Evolutionary conservation across 495 filamentous ascomycete species (phyloP).

Genomic region (Neurospora sp.): DNA sequence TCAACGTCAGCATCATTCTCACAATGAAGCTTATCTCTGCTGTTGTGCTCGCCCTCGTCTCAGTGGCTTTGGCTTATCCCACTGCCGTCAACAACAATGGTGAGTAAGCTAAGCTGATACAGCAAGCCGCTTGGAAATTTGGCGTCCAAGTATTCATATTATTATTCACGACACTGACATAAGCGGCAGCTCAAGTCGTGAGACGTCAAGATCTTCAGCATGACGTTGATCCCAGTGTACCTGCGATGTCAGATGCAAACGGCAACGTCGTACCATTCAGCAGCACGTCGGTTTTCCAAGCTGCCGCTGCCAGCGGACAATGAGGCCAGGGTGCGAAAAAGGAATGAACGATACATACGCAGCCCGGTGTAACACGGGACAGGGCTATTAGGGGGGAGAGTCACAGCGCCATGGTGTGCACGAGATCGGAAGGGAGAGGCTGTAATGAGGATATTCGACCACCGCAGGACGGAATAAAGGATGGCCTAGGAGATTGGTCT

Average conservation of each 20-base stretch:
- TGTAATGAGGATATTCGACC: neutral
- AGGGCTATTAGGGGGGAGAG: neutral
- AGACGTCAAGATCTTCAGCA: slow-evolving; percentile 19
- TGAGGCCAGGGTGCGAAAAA: neutral
- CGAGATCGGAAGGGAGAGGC: neutral
- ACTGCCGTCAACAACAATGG: slow-evolving; percentile 14
- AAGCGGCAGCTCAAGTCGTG: slow-evolving; percentile 6
- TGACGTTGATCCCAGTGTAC: slow-evolving; percentile 15
- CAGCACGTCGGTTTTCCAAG: slow-evolving; percentile 25
- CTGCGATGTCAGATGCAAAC: slow-evolving; percentile 28
- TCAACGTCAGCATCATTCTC: slow-evolving; percentile 16
- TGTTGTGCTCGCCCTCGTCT: slow-evolving; percentile 35
- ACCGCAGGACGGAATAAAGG: neutral
- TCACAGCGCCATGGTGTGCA: neutral
- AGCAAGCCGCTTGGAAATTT: neutral
- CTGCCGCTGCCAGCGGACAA: slow-evolving; percentile 8
- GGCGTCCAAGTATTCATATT: neutral
- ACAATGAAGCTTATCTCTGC: slow-evolving; percentile 43
- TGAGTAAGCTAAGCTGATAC: slow-evolving; percentile 10
- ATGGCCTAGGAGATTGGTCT: neutral
- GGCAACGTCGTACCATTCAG: slow-evolving; percentile 33
- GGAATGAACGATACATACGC: neutral
- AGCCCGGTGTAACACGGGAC: neutral
- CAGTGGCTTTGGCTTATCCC: slow-evolving; percentile 34
- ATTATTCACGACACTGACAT: neutral